Evolutionary conservation across 768 basidiomycete species (phyloP), one percentile per base, ranked within the genome.

Genomic region (Ramaria rubella): DNA sequence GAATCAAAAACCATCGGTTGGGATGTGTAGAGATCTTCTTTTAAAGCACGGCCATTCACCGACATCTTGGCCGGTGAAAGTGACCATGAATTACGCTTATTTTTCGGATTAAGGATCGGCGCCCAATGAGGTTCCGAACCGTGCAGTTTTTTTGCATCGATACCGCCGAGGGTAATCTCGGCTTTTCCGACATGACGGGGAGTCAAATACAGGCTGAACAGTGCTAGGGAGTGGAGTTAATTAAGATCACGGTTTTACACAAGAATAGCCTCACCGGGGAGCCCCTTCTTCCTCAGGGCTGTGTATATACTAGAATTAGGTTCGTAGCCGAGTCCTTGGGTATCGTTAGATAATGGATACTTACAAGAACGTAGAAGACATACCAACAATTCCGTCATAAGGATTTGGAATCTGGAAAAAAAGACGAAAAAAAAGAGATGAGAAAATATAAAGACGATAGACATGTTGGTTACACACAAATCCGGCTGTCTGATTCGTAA

Each of bases 101-200:
- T 43, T 15, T 40, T 54, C 30, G 52, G 24, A 1, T 54, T 44
- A 5, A 44, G n/a, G 12, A 42, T 26, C 15, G 52, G 42, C 6
- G 29, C 36, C 52, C 52, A 54, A 19, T 8, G 7, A 12, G 43
- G 26, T 26, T 44, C 38, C 19, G 52, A 42, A 77, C 79, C 76
- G 60, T 68, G 71, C 65, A 78, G 79, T 67, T 81, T 81, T 24
- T 75, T 72, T 26, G 63, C 67, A 61, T 82, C 79, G 24, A 75
- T 75, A 2, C 80, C 81, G 29, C 80, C 80, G 30, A 82, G 62
- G 5, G 78, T 80, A 55, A 81, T 55, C 62, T 82, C 79, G 7
- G 80, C 77, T 55, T 74, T 67, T 9, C 79, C 81, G 51, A 76
- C 68, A 5, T 72, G 65, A 48, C 70, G 57, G 3, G 77, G 80